Evolutionary conservation across 495 filamentous ascomycete genomes (phyloP).

Genomic region (Baudoinia panamericana): DNA sequence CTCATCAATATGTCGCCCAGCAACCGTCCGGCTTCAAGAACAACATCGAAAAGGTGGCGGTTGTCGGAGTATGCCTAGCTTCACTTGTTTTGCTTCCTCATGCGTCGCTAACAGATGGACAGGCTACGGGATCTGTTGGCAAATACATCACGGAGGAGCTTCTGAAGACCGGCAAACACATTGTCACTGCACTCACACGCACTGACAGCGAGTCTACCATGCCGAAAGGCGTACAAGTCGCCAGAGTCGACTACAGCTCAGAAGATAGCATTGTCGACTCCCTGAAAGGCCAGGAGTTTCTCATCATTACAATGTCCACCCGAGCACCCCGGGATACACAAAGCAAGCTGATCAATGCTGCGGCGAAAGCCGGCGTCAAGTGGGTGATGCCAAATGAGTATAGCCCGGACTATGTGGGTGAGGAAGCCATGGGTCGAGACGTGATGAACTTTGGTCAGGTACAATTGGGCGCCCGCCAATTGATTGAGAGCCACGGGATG

Average conservation of each 20-base stretch:
- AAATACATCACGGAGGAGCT: slow-evolving; percentile 32
- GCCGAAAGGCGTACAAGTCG: slow-evolving; percentile 32
- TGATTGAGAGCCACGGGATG: no score
- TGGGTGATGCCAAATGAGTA: slow-evolving; percentile 50
- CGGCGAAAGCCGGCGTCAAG: slow-evolving; percentile 44
- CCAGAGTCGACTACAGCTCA: slow-evolving; percentile 35
- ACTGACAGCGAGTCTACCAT: slow-evolving; percentile 29
- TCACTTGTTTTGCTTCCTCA: not conserved
- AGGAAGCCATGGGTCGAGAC: not conserved
- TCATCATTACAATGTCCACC: slow-evolving; percentile 47
- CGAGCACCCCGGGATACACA: slow-evolving; percentile 28
- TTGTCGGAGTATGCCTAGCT: slow-evolving; percentile 30
- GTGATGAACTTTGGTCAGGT: no score
- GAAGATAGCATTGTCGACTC: slow-evolving; percentile 32
- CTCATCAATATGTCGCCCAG: no score
- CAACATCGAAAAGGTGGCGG: slow-evolving; percentile 35
- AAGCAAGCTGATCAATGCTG: slow-evolving; percentile 41
- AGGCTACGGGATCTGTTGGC: slow-evolving; percentile 5
- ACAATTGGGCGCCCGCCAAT: no score
- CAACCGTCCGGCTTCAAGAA: slow-evolving; percentile 25
- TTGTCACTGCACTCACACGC: slow-evolving; percentile 44
- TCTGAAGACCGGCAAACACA: slow-evolving; percentile 35
- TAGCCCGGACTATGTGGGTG: not conserved
- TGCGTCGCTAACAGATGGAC: slow-evolving; percentile 33
- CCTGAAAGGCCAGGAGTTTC: slow-evolving; percentile 39